Evolutionary conservation across 176 grass and related monocot species (phyloP), one percentile per base, ranked within the genome.

Genomic region (Zea luxurians): DNA sequence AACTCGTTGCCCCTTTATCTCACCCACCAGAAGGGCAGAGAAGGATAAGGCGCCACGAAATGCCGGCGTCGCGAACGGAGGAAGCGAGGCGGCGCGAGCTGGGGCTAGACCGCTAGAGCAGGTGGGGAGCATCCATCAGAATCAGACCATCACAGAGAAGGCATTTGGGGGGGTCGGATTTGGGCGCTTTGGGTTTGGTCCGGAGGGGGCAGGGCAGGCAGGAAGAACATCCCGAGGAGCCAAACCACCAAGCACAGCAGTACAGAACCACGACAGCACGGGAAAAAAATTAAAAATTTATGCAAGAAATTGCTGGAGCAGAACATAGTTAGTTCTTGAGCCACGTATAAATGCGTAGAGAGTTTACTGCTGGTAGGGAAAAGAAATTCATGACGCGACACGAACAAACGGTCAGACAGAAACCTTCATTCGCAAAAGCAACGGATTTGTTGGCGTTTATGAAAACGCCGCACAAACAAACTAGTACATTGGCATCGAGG

Each of bases 141-240:
- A 88, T 16, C 55, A 27, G 27, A 27, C 80, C 74, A 27, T 78
- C 75, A 88, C 49, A 60, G 45, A 71, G 75, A 64, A 81, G 2
- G 41, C 79, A 77, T 82, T 72, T 76, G 55, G 27, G 27, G 76
- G 63, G 43, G 64, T 73, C 53, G 69, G 83, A 48, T 73, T 72
- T 47, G 76, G 84, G 64, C 6, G 73, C 20, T 74, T 74, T 49
- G 71, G 84, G 45, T 76, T 87, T 78, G 66, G 74, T 87, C 86
- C 21, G 69, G 57, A 74, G 60, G 68, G 49, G 69, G 80, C 68
- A 27, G 27, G 27, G 27, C 27, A 27, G 27, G 27, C 27, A 83
- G 61, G 45, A 68, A 83, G 80, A 88, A 88, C 66, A 82, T 70
- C 84, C 78, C 84, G 66, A 86, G 71, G 65, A 77, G 65, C 85